Conservation (phyloP, 2,329 filamentous ascomycete species). For the Fusarium euwallaceae region DNA sequence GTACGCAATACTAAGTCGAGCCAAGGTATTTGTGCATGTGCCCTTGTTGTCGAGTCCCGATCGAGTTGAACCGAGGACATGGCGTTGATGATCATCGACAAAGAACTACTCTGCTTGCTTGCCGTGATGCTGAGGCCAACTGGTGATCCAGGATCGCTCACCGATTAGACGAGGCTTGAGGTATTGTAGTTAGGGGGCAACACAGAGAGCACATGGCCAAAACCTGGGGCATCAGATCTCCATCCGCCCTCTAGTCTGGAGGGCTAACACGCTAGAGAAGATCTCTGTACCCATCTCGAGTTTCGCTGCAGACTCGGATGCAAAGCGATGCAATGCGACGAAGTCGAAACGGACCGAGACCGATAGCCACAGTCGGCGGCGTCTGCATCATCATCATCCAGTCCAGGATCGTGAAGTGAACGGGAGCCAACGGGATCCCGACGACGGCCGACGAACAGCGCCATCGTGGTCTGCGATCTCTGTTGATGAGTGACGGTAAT, state of each 20-base stretch:
- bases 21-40: constrained; percentile 4
- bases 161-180: neutral
- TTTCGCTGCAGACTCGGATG: constrained; percentile 15
- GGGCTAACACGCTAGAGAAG: neutral
- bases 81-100: neutral
- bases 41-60: constrained; percentile 2
- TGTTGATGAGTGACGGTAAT: constrained; percentile 17
- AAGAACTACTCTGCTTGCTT: neutral
- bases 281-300: constrained; percentile 12
- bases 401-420: constrained; percentile 13
- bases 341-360: constrained; percentile 42
- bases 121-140: neutral
- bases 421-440: constrained; percentile 8
- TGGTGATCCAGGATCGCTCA: neutral
- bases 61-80: neutral
- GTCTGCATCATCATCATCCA: constrained; percentile 26
- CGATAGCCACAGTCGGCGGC: constrained; percentile 13
- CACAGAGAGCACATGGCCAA: neutral
- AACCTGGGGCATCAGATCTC: constrained; percentile 5
- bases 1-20: neutral
- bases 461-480: constrained; percentile 10
- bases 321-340: constrained; percentile 27
- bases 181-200: neutral
- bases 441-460: constrained; percentile 17
- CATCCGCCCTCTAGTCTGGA: neutral